Percentiles rank a stretch among this genome's conserved stretches.
These are phyloP conservation scores for Phylloporus rhodoxanthus DNA, from an alignment of 768 basidiomycete genomes.

Conservation along the genomic window DNA sequence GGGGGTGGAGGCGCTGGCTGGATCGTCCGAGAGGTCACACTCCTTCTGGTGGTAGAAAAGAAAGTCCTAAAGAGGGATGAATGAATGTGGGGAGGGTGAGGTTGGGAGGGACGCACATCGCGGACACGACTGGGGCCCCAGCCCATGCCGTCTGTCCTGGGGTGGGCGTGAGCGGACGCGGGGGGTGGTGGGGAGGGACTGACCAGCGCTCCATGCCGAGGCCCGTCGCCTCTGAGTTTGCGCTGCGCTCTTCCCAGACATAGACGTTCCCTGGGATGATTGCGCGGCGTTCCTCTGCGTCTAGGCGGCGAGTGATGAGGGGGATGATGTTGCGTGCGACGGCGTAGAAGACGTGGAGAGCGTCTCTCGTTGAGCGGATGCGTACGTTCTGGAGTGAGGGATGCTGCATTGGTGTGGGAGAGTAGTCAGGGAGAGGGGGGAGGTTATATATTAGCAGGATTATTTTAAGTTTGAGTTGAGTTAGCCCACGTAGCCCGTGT, in stretches of 20 bases:
- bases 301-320: slow-evolving; percentile 74
- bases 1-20: slow-evolving; percentile 49
- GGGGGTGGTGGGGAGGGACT: slow-evolving; percentile 5
- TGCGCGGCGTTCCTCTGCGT: slow-evolving; percentile 72
- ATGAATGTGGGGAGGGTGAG: not conserved
- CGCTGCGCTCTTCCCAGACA: slow-evolving; percentile 84
- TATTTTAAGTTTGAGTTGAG: slow-evolving; percentile 60
- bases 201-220: slow-evolving; percentile 84
- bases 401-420: slow-evolving; percentile 50
- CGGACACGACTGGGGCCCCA: slow-evolving; percentile 80
- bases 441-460: slow-evolving; percentile 37
- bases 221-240: slow-evolving; percentile 75
- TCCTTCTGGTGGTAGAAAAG: slow-evolving; percentile 52
- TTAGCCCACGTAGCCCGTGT: slow-evolving; percentile 28
- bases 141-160: slow-evolving; percentile 63
- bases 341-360: slow-evolving; percentile 75
- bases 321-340: slow-evolving; percentile 64
- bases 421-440: slow-evolving; percentile 17
- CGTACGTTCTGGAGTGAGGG: slow-evolving; percentile 73
- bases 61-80: slow-evolving; percentile 38
- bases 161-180: not conserved
- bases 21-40: slow-evolving; percentile 36
- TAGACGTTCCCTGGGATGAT: slow-evolving; percentile 76
- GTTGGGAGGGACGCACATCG: slow-evolving; percentile 24
- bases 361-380: slow-evolving; percentile 73